Base-by-base conservation (phyloP, 805 yeast species). In the Nakazawaea anatomiae region DNA sequence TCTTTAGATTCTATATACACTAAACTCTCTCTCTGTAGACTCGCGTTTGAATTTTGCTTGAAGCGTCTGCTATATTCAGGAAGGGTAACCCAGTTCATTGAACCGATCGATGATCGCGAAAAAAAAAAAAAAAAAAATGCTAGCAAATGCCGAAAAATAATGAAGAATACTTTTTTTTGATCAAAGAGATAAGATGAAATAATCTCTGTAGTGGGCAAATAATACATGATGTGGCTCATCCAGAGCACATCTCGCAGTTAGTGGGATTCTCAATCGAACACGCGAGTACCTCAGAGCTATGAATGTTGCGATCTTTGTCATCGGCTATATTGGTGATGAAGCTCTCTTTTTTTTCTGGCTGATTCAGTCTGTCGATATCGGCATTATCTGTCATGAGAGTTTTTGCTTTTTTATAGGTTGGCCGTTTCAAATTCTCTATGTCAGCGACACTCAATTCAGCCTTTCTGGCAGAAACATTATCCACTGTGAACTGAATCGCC, bases 191-290 rank as follows among this genome's bases (percentile, higher is more conserved):
- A 8, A 32, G 35, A 32, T 32, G 8, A 32, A 3, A 8, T 32
- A 9, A 9, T 38, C 12, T 10, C 36, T 34, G 36, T 34, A 34
- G 3, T 12, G 36, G 36, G 12, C 3, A 34, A 3, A 34, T 34
- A 34, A 2, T 34, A 10, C 40, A 11, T 38, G 11, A 6, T 38
- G 14, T 38, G 6, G 8, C 8, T 70, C 73, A 92, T 74, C 98
- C 98, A 52, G 98, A 92, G 76, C 99, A 94, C 98, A 94, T 92
- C 65, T 92, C 92, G 73, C 99, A 92, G 46, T 97, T 82, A 72
- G 88, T 97, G 52, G 97, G 97, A 74, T 94, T 94, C 68, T 87
- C 84, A 67, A 94, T 90, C 50, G 97, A 95, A 76, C 99, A 92
- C 34, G 97, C 97, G 70, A 94, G 82, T 34, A 87, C 98, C 70